Conservation (phyloP, 805 yeast species). For the Yamadazyma ubonensis region DNA sequence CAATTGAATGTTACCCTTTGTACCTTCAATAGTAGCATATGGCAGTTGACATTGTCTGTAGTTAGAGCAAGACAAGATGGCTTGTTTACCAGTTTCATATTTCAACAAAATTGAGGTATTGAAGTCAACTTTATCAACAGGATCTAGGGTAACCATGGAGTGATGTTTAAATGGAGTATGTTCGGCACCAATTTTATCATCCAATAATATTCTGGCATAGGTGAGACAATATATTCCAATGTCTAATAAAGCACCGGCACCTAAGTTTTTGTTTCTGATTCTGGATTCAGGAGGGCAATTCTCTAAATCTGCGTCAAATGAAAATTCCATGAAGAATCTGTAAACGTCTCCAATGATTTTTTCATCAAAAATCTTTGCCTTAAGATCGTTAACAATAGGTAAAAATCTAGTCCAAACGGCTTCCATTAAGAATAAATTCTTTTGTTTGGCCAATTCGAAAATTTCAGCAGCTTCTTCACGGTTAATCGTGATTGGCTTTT, state of each 20-base stretch:
- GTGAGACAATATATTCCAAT: slow-evolving; percentile 54
- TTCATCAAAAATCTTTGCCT: slow-evolving; percentile 37
- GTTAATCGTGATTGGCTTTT: slow-evolving; percentile 54
- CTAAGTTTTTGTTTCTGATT: slow-evolving; percentile 44
- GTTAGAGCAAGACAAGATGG: slow-evolving; percentile 33
- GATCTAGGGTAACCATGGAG: slow-evolving; percentile 35
- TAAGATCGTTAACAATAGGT: slow-evolving; percentile 40
- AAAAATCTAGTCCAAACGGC: slow-evolving; percentile 59
- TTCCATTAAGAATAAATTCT: slow-evolving; percentile 53
- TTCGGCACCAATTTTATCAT: slow-evolving; percentile 29
- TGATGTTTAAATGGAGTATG: slow-evolving; percentile 26
- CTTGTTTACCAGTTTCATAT: slow-evolving; percentile 43
- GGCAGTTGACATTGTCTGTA: slow-evolving; percentile 26
- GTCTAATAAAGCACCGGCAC: slow-evolving; percentile 59
- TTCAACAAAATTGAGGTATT: slow-evolving; percentile 35
- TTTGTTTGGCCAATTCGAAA: slow-evolving; percentile 41
- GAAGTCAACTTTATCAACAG: slow-evolving; percentile 42
- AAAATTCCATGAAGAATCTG: slow-evolving; percentile 45
- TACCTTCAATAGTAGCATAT: slow-evolving; percentile 34
- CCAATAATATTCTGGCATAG: slow-evolving; percentile 42
- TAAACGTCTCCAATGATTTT: slow-evolving; percentile 47
- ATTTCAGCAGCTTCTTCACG: slow-evolving; percentile 43
- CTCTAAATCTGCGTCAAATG: slow-evolving; percentile 34
- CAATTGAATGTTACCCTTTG: slow-evolving; percentile 32
- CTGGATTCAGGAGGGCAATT: slow-evolving; percentile 32